These are phyloP conservation scores for Cordyceps farinosa DNA, from an alignment of 2,329 filamentous ascomycete species.

Conservation along the genomic window DNA sequence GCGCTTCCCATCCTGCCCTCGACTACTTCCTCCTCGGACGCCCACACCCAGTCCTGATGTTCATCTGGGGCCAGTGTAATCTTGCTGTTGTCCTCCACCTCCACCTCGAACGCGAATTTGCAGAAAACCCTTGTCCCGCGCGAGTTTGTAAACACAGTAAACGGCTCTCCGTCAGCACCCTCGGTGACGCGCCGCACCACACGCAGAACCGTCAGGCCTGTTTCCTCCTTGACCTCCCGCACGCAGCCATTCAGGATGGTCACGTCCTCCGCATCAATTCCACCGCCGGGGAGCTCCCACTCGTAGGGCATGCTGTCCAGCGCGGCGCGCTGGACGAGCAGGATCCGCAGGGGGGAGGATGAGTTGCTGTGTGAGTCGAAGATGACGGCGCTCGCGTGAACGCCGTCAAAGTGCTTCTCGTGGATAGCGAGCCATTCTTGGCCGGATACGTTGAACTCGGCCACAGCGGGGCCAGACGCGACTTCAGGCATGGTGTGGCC, in stretches of 20 bases:
- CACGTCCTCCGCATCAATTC: conserved; percentile 42
- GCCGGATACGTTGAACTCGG: conserved; percentile 25
- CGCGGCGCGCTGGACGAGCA: conserved; percentile 45
- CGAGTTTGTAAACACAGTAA: conserved; percentile 33
- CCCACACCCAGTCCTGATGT: conserved; percentile 40
- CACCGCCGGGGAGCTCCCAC: conserved; percentile 51
- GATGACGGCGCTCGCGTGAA: conserved; percentile 34
- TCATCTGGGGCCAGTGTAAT: conserved; percentile 39
- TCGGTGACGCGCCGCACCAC: conserved; percentile 31
- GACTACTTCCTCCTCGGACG: conserved; percentile 35
- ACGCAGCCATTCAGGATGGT: conserved; percentile 42
- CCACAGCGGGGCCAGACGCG: conserved; percentile 25
- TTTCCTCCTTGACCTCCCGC: conserved; percentile 48
- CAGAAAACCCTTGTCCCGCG: conserved; percentile 30
- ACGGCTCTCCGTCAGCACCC: conserved; percentile 22
- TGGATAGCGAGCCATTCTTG: conserved; percentile 26
- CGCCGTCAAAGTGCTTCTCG: conserved; percentile 28
- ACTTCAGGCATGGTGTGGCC: conserved; percentile 20
- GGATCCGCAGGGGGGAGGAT: conserved; percentile 28
- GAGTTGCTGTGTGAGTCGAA: conserved; percentile 26
- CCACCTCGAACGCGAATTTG: conserved; percentile 36
- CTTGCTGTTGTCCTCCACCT: conserved; percentile 25
- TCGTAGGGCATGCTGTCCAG: conserved; percentile 42
- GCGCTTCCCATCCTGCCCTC: conserved; percentile 25
- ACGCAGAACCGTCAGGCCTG: conserved; percentile 34